phyloP scores from a whole-genome alignment of 1,284 basidiomycete species.

The Boletus smithii region DNA sequence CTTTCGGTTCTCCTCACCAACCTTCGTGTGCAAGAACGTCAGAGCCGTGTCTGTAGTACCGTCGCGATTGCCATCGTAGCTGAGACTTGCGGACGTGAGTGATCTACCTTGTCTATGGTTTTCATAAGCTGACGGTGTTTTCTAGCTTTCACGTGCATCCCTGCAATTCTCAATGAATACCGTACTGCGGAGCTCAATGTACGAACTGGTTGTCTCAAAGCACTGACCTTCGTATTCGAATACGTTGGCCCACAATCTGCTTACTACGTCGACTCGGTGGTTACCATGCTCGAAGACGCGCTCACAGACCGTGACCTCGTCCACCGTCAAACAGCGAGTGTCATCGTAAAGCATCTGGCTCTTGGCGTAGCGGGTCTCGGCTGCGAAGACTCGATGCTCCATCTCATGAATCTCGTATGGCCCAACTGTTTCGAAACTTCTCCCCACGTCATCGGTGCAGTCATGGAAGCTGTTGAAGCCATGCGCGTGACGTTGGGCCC shows the following conservation, averaged over 20 bases:
- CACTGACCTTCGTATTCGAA: conserved; percentile 97
- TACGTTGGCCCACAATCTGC: conserved; percentile 99
- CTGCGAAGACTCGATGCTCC: conserved; percentile 96
- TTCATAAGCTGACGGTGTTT: conserved; percentile 19
- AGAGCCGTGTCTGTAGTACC: conserved; percentile 97
- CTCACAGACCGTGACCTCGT: conserved; percentile 97
- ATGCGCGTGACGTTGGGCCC: conserved; percentile 96
- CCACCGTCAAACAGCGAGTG: conserved; percentile 95
- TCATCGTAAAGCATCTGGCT: conserved; percentile 98
- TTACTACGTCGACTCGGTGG: conserved; percentile 96
- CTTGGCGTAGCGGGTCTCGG: conserved; percentile 96
- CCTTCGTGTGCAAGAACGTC: conserved; percentile 96
- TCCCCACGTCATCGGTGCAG: conserved; percentile 96
- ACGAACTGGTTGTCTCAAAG: conserved; percentile 98
- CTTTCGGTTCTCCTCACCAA: conserved; percentile 96
- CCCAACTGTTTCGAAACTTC: conserved; percentile 98
- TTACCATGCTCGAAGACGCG: conserved; percentile 97
- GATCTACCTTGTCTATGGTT: conserved; percentile 3
- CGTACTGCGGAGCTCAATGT: conserved; percentile 98
- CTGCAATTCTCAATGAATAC: conserved; percentile 98
- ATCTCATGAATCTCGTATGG: conserved; percentile 98
- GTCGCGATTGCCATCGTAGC: conserved; percentile 98
- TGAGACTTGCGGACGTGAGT: conserved; percentile 92
- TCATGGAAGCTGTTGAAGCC: conserved; percentile 95
- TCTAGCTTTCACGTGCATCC: conserved; percentile 95